Conservation (phyloP, 148 eudicot species). For the Persicaria maculosa region DNA sequence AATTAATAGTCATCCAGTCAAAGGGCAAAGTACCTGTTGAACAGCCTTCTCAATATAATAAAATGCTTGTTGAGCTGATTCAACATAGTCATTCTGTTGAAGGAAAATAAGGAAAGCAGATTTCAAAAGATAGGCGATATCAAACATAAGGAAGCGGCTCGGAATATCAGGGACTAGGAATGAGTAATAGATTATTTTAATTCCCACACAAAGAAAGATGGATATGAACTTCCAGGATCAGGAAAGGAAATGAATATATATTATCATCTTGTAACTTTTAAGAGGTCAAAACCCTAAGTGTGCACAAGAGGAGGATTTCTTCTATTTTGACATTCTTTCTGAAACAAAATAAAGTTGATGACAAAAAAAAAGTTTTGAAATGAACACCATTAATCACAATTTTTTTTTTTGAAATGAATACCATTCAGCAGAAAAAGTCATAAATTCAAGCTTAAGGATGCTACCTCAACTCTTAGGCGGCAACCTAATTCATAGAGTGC, state of each 20-base stretch:
- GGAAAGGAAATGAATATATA: not conserved
- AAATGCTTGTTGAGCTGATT: constrained; percentile 76
- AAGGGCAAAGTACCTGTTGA: constrained; percentile 52
- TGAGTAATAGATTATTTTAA: not conserved
- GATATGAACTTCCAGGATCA: not conserved
- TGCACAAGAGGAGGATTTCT: not conserved
- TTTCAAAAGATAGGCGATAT: not conserved
- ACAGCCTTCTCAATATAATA: constrained; percentile 86
- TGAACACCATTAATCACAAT: not conserved
- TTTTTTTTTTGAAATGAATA: not conserved
- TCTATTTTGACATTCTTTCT: not conserved
- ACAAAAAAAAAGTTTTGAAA: not conserved
- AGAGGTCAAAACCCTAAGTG: not conserved
- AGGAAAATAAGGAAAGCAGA: constrained; percentile 1
- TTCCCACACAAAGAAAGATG: not conserved
- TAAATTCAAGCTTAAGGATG: not conserved
- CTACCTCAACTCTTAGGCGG: constrained; percentile 72
- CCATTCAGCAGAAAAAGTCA: not conserved
- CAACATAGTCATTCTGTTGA: constrained; percentile 65
- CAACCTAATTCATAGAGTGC: constrained; percentile 77
- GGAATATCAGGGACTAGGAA: not conserved
- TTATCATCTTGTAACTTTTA: not conserved
- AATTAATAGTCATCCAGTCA: not conserved
- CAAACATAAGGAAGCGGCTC: not conserved
- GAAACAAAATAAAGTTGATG: not conserved